These are phyloP conservation scores for Fusarium fujikuroi DNA, from an alignment of 2,329 filamentous ascomycete species.

Conservation along the genomic window DNA sequence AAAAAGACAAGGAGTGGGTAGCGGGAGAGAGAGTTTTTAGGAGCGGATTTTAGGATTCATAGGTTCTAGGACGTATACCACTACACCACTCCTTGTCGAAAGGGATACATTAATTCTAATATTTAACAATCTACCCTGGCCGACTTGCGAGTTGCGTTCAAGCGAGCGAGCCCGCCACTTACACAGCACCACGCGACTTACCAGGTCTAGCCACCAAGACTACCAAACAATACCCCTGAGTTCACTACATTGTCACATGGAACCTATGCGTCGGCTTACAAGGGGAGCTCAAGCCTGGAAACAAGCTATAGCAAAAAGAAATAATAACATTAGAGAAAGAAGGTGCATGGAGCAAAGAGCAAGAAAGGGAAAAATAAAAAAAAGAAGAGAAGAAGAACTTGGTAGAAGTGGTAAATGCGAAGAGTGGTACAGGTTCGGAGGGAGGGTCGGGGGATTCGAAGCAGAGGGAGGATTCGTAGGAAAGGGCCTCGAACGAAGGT, in stretches of 20 bases:
- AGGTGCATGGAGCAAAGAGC: too few species aligned
- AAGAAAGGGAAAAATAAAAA: background rate
- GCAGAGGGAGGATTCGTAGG: background rate
- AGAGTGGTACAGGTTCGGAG: background rate
- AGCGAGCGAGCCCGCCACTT: background rate
- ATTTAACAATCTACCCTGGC: background rate
- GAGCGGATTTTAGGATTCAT: slow-evolving; percentile 1
- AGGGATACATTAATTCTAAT: background rate
- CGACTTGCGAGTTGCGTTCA: background rate
- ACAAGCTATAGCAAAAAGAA: background rate
- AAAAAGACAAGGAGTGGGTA: slow-evolving; percentile 6
- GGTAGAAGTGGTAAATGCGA: background rate
- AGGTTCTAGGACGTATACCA: slow-evolving; percentile 8
- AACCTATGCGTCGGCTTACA: background rate
- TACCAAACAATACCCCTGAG: background rate
- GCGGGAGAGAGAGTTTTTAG: slow-evolving; percentile 14
- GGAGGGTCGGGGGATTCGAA: background rate
- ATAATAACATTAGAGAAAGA: rapidly evolving
- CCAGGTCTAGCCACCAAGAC: background rate
- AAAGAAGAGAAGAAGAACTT: background rate
- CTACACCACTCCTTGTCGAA: slow-evolving; percentile 3
- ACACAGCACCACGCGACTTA: background rate
- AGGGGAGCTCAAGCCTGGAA: background rate
- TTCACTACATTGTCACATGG: rapidly evolving
- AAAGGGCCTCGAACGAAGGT: background rate